A percentile compares a stretch with the other conserved stretches of the same genome.
These are phyloP conservation scores for Juglanconis oblonga DNA, from an alignment of 2,329 filamentous ascomycete genomes.

Conservation along the genomic window DNA sequence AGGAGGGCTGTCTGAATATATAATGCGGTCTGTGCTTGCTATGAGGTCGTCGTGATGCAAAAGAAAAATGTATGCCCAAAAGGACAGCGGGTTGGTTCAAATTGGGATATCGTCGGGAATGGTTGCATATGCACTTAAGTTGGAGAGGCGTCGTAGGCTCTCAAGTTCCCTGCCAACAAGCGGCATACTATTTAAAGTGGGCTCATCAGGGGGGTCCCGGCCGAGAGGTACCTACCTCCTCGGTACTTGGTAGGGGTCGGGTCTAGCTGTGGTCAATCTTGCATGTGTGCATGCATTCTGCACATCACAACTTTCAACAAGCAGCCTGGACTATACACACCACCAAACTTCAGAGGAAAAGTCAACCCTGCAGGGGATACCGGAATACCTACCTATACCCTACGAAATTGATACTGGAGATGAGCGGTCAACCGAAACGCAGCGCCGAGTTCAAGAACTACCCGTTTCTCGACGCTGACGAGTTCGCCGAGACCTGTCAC, in stretches of 20 bases:
- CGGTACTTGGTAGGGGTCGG: not conserved
- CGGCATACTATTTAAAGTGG: not conserved
- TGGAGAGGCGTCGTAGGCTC: not conserved
- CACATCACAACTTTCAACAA: not conserved
- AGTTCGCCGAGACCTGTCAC: slow-evolving; percentile 65
- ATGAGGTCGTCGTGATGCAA: slow-evolving; percentile 1
- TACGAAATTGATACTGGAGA: not conserved
- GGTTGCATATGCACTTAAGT: not conserved
- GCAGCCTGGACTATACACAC: not conserved
- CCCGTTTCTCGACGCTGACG: slow-evolving; percentile 57
- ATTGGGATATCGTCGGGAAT: not conserved
- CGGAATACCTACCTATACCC: not conserved
- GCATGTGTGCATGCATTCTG: not conserved
- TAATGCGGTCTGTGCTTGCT: not conserved
- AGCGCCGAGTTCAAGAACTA: slow-evolving; percentile 48
- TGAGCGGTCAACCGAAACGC: slow-evolving; percentile 1
- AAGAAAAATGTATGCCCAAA: not conserved
- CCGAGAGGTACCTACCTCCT: not conserved
- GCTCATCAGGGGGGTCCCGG: not conserved
- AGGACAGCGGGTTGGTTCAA: slow-evolving; percentile 4
- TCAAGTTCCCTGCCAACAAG: not conserved
- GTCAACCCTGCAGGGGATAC: not conserved
- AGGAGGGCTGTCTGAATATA: not conserved
- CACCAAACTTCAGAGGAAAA: not conserved
- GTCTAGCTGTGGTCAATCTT: not conserved